A percentile compares a stretch with the other conserved stretches of the same genome.
phyloP scores from a whole-genome alignment of 23 red algal species.

The Gracilariopsis chorda region DNA sequence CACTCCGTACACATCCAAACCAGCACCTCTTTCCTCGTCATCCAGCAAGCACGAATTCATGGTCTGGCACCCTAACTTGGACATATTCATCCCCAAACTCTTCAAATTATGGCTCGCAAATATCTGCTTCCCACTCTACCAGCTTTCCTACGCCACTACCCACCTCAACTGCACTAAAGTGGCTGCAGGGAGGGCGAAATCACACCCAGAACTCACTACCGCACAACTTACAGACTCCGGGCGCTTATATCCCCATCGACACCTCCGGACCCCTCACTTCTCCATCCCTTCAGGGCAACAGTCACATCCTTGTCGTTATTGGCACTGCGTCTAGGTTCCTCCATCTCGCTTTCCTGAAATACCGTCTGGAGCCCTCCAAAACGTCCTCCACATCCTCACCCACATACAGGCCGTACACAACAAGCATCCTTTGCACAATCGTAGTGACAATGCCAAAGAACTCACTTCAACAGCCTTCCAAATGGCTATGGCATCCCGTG shows the following conservation, averaged over 20 bases:
- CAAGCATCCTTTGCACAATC: not conserved
- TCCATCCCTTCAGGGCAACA: not conserved
- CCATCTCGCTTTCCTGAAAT: not conserved
- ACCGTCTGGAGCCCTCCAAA: not conserved
- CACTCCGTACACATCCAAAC: not conserved
- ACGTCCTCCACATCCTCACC: not conserved
- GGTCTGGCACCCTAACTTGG: not conserved
- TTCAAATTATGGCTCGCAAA: not conserved
- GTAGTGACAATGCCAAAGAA: slow-evolving; percentile 4
- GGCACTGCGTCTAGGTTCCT: not conserved
- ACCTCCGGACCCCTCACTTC: not conserved
- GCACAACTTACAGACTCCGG: not conserved
- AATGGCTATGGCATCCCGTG: not conserved
- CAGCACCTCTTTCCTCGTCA: not conserved
- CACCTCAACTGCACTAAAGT: not conserved
- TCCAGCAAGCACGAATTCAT: not conserved
- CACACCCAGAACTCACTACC: not conserved
- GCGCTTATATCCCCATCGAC: not conserved
- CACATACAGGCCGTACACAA: not conserved
- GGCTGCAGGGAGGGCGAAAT: not conserved
- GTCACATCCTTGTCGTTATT: not conserved
- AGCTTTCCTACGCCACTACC: not conserved
- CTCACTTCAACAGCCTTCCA: not conserved
- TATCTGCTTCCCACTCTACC: not conserved
- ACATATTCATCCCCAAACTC: not conserved